Conservation (phyloP, 2,329 filamentous ascomycete genomes). For the Trichophyton benhamiae region DNA sequence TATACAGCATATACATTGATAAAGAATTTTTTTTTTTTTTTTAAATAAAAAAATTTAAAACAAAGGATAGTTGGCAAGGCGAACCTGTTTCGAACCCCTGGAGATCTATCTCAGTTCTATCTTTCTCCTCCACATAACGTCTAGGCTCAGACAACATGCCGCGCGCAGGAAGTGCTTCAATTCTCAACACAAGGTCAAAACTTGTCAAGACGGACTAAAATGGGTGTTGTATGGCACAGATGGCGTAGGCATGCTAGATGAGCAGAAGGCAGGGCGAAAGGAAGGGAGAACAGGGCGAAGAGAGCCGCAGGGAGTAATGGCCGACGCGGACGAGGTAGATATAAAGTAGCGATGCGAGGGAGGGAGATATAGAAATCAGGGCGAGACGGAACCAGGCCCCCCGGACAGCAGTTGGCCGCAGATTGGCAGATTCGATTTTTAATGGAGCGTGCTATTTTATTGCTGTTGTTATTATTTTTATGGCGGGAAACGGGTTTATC, state of each 20-base stretch:
- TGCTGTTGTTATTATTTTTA: neutral
- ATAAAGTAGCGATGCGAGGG: neutral
- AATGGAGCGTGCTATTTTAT: neutral
- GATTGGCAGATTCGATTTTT: conserved; percentile 1
- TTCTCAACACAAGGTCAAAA: neutral
- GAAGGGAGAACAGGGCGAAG: neutral
- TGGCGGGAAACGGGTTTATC: neutral
- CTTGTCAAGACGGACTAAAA: neutral
- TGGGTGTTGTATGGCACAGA: neutral
- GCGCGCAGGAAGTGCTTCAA: neutral
- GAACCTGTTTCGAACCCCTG: neutral
- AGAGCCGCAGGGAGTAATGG: neutral
- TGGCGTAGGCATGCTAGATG: neutral
- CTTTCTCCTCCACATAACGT: neutral
- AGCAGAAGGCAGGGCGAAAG: neutral
- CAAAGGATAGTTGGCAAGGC: neutral
- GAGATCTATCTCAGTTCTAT: neutral
- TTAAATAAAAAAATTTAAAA: neutral
- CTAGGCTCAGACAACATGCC: neutral
- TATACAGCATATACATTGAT: neutral
- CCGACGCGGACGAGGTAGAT: neutral
- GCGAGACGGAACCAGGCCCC: neutral
- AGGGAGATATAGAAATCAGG: conserved; percentile 2
- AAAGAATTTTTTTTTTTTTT: too few relatives aligned
- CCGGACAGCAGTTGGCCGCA: neutral